These are phyloP conservation scores for Helicostylum pulchrum DNA, from an alignment of 192 early-diverging fungal genomes.

Conservation along the genomic window DNA sequence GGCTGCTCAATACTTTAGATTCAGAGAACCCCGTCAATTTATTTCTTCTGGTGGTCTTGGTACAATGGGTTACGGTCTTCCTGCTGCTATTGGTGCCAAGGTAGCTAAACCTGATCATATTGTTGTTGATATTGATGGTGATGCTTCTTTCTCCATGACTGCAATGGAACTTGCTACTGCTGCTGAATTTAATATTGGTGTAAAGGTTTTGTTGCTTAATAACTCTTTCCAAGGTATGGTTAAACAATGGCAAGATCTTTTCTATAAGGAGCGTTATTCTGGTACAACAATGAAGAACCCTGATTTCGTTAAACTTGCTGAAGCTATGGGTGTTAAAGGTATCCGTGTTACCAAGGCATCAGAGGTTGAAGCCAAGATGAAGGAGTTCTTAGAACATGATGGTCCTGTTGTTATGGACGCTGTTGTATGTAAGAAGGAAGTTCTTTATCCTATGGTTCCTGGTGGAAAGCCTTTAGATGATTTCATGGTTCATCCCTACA, in stretches of 20 bases:
- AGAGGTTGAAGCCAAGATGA: slow-evolving; percentile 83
- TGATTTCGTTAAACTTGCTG: slow-evolving; percentile 97
- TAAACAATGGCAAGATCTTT: slow-evolving; percentile 91
- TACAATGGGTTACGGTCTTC: slow-evolving; percentile 98
- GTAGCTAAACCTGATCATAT: slow-evolving; percentile 89
- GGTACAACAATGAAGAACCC: slow-evolving; percentile 95
- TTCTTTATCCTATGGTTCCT: slow-evolving; percentile 97
- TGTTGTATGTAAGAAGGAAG: slow-evolving; percentile 87
- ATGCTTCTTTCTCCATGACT: slow-evolving; percentile 98
- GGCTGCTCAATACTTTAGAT: slow-evolving; percentile 94
- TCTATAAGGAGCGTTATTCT: slow-evolving; percentile 96
- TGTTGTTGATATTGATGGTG: slow-evolving; percentile 98
- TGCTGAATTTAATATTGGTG: slow-evolving; percentile 94
- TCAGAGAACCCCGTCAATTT: slow-evolving; percentile 84
- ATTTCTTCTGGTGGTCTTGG: slow-evolving; percentile 97
- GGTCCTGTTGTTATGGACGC: slow-evolving; percentile 92
- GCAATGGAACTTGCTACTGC: slow-evolving; percentile 98
- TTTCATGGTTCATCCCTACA: slow-evolving; percentile 61
- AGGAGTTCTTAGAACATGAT: slow-evolving; percentile 82
- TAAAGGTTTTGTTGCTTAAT: slow-evolving; percentile 95
- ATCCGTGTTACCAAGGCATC: slow-evolving; percentile 79
- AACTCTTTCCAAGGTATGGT: slow-evolving; percentile 99
- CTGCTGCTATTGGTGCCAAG: slow-evolving; percentile 96
- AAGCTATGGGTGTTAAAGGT: slow-evolving; percentile 88
- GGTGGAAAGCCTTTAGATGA: slow-evolving; percentile 92